Base-by-base conservation (phyloP, 2,329 filamentous ascomycete species). In the Gliomastix tumulicola region DNA sequence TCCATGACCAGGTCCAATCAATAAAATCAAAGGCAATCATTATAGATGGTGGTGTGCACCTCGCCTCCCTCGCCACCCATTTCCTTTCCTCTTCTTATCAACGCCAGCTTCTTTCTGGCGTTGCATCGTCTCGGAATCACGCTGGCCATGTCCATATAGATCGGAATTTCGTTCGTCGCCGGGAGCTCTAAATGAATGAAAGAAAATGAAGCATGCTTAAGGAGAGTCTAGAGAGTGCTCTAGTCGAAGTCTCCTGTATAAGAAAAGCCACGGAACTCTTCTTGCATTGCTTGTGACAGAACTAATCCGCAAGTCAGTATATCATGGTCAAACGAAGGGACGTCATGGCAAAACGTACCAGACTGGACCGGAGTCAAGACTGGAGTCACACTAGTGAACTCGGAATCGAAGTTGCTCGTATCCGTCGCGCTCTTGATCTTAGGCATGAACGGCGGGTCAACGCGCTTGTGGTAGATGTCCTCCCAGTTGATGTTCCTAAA, bases 401-500 rank as follows among this genome's bases (percentile, higher is more conserved):
- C 92, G 32, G 86, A 88, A 59, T 98, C 92, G 61, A 98, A 98
- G 67, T 98, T 98, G 72, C 89, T 96, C n/a, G 92, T 98, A 66
- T 98, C 92, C 30, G 92, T 96, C 8, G 89, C 77, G 57, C 77
- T 94, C 64, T 84, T 92, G 52, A 98, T 94, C 25, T 79, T 78
- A 15, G 92, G 92, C 60, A 89, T 63, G 68, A 96, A 97, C 1
- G 92, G 92, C 37, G 92, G 84, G 36, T 81, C 76, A 16, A 96
- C 79, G 23, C 88, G 79, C 77, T 97, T 98, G 66, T 96, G 78
- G 61, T 96, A 97, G 43, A 98, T 88, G 56, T 98, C 92, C 47
- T 98, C 92, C 92, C 92, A 98, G 64, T 92, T 94, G 59, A 97
- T 86, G 57, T 92, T 94, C 43, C 88, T 76, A 71, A 98, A 98